Evolutionary conservation across 2,329 filamentous ascomycete genomes (phyloP).

Genomic region (Colletotrichum euphorbiae): DNA sequence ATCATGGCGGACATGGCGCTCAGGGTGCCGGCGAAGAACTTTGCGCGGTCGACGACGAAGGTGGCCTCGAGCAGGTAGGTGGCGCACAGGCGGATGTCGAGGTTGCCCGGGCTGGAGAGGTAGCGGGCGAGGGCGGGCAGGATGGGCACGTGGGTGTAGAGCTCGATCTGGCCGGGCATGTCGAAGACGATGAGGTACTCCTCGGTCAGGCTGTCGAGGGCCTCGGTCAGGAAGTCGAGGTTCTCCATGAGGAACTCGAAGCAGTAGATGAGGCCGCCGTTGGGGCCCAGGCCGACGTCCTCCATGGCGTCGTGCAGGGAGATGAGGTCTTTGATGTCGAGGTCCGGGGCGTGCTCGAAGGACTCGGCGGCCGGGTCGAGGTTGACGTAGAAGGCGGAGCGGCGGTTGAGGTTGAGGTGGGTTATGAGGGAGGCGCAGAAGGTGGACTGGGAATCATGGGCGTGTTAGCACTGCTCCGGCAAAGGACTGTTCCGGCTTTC

Average conservation of each 20-base stretch:
- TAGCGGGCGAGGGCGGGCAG: constrained; percentile 86
- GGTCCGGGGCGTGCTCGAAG: constrained; percentile 90
- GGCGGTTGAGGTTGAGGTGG: constrained; percentile 88
- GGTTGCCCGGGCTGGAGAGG: constrained; percentile 79
- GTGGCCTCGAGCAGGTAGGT: constrained; percentile 95
- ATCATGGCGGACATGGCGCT: constrained; percentile 99
- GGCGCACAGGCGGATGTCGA: constrained; percentile 93
- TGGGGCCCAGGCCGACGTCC: constrained; percentile 89
- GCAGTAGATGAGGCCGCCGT: constrained; percentile 94
- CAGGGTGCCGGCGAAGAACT: constrained; percentile 96
- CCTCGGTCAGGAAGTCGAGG: constrained; percentile 88
- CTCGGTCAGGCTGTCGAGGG: constrained; percentile 86
- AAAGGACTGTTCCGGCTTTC: background rate
- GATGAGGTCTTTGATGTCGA: constrained; percentile 96
- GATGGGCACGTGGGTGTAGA: constrained; percentile 97
- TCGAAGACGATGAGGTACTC: constrained; percentile 98
- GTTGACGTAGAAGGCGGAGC: constrained; percentile 98
- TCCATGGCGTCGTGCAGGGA: constrained; percentile 97
- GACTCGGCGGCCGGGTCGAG: constrained; percentile 95
- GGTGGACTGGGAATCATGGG: constrained; percentile 72
- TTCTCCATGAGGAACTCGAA: constrained; percentile 97
- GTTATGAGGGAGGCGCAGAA: constrained; percentile 96
- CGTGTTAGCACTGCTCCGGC: background rate
- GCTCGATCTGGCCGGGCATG: constrained; percentile 98
- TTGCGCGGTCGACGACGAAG: constrained; percentile 94